Evolutionary conservation across 1,139 yeast genomes (phyloP), one percentile per base, ranked within the genome.

Genomic region (Arxiozyma bovina): DNA sequence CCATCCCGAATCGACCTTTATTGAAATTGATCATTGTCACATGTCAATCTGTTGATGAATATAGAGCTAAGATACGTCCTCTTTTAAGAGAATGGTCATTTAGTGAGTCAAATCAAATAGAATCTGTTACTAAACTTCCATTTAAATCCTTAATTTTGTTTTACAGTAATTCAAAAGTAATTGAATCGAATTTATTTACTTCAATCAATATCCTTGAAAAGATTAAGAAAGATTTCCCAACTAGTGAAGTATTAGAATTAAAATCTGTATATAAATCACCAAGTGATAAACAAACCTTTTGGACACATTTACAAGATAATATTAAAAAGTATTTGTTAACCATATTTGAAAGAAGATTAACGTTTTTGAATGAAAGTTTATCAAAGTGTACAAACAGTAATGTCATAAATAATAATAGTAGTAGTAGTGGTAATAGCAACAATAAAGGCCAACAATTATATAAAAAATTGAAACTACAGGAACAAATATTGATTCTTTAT

Each of bases 41-140:
- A 56, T 79, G 85, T 57, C 83, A 81, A 11, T 80, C 79, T 47
- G 70, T 83, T 44, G 98, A 91, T 20, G 80, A 80, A 1, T 93
- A 93, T 68, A 76, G 95, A 60, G 72, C 85, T 0, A 87, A 85
- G 61, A 90, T 85, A 0, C 77, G 99, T 50, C 95, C 95, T 1
- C 74, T 89, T 62, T 80, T 91, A 38, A 77, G 78, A 53, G 95
- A 87, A 63, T 93, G 99, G 99, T 73, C 87, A 42, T 81, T 86
- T 0, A 65, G 69, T 21, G n/a, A 21, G 40, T 25, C 4, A 11
- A 34, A 45, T 27, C 22, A 23, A n/a, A 17, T 20, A 8, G 30
- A 34, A 2, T 15, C 34, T 7, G 18, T 17, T n/a, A 12, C 45
- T n/a, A 42, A 21, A 4, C 45, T 55, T 20, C 61, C 63, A 2